phyloP scores from a whole-genome alignment of 2,329 filamentous ascomycete genomes.

The Ophioceras dolichostomum region DNA sequence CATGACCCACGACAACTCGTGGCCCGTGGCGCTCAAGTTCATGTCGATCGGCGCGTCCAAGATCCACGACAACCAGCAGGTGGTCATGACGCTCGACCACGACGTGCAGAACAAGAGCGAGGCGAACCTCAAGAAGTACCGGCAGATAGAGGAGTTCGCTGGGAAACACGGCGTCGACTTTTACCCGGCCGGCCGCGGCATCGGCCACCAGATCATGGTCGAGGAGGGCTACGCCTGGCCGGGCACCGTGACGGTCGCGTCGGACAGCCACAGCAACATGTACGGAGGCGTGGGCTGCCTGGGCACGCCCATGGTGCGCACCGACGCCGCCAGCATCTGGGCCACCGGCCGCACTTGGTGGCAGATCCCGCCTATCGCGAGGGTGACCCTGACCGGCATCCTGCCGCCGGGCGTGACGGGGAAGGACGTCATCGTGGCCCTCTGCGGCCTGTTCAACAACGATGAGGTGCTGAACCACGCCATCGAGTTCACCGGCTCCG shows the following conservation, averaged over 20 bases:
- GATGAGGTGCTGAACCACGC: conserved; percentile 85
- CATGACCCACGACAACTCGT: conserved; percentile 65
- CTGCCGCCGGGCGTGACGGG: conserved; percentile 73
- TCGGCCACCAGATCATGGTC: conserved; percentile 81
- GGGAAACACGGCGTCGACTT: conserved; percentile 64
- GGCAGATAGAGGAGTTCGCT: conserved; percentile 72
- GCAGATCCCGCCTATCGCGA: conserved; percentile 75
- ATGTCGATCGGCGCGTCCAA: conserved; percentile 70
- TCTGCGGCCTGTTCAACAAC: conserved; percentile 76
- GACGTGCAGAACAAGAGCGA: conserved; percentile 77
- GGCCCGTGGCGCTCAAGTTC: conserved; percentile 51
- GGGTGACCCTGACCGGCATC: conserved; percentile 63
- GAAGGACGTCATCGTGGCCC: conserved; percentile 86
- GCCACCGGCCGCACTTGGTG: conserved; percentile 77
- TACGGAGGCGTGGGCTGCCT: conserved; percentile 72
- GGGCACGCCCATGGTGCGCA: conserved; percentile 73
- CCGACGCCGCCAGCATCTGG: conserved; percentile 80
- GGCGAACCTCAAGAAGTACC: conserved; percentile 72
- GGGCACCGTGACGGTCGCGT: conserved; percentile 69
- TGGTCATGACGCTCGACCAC: conserved; percentile 79
- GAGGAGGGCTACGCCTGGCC: conserved; percentile 80
- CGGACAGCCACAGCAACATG: conserved; percentile 67
- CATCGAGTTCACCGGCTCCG: conserved; percentile 75
- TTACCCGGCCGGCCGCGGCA: conserved; percentile 35
- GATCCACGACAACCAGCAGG: conserved; percentile 58